phyloP scores from a whole-genome alignment of 192 early-diverging fungal genomes.

The Coemansia sp. region DNA sequence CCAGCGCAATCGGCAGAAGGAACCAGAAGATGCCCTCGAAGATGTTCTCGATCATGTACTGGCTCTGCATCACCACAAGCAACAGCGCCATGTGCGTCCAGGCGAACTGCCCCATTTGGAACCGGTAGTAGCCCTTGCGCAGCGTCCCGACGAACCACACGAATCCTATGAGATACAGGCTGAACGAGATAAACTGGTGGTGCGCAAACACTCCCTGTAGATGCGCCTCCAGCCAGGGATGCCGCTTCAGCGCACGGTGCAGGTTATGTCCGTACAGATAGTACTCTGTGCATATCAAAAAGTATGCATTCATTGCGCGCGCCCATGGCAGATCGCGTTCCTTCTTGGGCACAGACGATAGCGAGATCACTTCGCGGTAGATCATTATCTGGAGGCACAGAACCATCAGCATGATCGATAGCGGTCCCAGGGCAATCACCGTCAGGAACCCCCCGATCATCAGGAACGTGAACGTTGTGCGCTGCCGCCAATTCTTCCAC shows the following conservation, averaged over 20 bases:
- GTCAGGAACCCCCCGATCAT: slow-evolving; percentile 86
- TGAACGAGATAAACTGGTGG: slow-evolving; percentile 92
- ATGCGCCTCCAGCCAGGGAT: slow-evolving; percentile 81
- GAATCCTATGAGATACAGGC: slow-evolving; percentile 77
- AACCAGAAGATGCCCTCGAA: slow-evolving; percentile 99
- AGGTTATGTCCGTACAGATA: slow-evolving; percentile 93
- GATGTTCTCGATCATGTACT: slow-evolving; percentile 97
- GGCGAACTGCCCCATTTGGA: slow-evolving; percentile 94
- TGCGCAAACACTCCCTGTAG: slow-evolving; percentile 82
- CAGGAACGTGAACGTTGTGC: slow-evolving; percentile 80
- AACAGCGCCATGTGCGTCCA: slow-evolving; percentile 97
- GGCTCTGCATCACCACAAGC: slow-evolving; percentile 88
- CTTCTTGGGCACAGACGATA: slow-evolving; percentile 78
- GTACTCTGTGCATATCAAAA: slow-evolving; percentile 85
- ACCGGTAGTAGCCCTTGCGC: slow-evolving; percentile 89
- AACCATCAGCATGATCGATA: slow-evolving; percentile 84
- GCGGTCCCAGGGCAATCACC: slow-evolving; percentile 73
- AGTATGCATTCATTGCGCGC: slow-evolving; percentile 91
- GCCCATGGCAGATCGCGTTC: slow-evolving; percentile 89
- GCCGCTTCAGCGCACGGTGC: slow-evolving; percentile 84
- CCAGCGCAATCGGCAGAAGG: slow-evolving; percentile 81
- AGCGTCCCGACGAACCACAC: slow-evolving; percentile 93
- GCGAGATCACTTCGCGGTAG: slow-evolving; percentile 90
- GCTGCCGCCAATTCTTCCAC: slow-evolving; percentile 81
- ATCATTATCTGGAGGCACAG: slow-evolving; percentile 80